Conservation (phyloP, 2,329 filamentous ascomycete genomes). For the Simplicillium sp. region DNA sequence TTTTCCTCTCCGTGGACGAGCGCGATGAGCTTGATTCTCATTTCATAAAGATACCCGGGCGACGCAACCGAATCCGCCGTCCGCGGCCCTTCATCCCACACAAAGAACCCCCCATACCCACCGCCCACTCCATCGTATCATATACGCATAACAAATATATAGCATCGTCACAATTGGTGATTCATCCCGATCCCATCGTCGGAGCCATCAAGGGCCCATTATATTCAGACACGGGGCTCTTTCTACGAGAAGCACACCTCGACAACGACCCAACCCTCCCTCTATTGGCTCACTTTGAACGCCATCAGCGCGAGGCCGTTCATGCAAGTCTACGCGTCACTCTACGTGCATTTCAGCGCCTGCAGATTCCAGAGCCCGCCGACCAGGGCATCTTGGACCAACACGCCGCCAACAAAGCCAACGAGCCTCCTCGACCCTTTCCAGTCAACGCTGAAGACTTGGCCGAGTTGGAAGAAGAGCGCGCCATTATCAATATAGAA, state of each 20-base stretch:
- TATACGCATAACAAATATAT: constrained; percentile 19
- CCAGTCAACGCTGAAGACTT: too few species aligned
- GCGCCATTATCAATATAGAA: too few species aligned
- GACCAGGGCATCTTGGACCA: too few species aligned
- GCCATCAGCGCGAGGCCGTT: constrained; percentile 31
- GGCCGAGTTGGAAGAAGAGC: too few species aligned
- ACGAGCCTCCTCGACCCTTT: too few species aligned
- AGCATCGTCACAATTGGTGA: constrained; percentile 25
- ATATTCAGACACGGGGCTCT: constrained; percentile 38
- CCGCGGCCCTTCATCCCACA: constrained; percentile 42
- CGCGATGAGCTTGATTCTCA: constrained; percentile 25
- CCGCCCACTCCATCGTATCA: constrained; percentile 16
- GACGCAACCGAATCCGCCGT: constrained; percentile 26
- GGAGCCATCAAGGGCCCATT: constrained; percentile 47
- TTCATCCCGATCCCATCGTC: constrained; percentile 35
- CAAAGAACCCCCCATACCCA: constrained; percentile 36
- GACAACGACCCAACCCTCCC: constrained; percentile 30
- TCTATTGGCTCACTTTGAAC: constrained; percentile 33
- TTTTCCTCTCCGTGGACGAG: constrained; percentile 40
- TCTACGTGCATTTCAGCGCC: constrained; percentile 4
- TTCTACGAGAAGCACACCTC: constrained; percentile 37
- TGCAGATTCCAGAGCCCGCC: background rate
- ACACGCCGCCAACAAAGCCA: too few species aligned
- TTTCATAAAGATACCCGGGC: constrained; percentile 25
- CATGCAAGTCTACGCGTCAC: constrained; percentile 16